Conservation (phyloP, 495 filamentous ascomycete species). For the Trichoderma gamsii region DNA sequence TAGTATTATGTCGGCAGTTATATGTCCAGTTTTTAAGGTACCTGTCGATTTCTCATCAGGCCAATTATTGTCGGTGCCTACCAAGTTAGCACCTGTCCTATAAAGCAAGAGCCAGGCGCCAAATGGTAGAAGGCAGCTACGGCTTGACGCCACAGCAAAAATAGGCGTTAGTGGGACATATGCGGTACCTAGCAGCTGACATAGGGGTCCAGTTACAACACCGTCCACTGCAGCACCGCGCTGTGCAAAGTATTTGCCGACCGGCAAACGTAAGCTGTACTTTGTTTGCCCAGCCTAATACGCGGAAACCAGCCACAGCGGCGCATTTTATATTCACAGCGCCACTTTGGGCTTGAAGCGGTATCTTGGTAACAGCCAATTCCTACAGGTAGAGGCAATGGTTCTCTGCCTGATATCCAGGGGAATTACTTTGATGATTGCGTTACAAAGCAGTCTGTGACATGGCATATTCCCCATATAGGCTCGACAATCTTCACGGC, state of each 20-base stretch:
- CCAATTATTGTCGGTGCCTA: neutral
- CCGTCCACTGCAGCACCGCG: neutral
- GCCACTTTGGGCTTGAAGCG: no score
- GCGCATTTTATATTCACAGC: neutral
- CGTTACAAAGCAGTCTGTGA: no score
- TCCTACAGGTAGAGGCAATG: no score
- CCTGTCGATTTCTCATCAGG: neutral
- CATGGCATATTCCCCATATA: no score
- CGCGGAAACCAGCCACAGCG: neutral
- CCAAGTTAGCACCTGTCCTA: no score
- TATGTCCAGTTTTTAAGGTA: neutral
- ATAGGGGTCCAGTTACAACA: neutral
- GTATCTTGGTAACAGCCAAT: no score
- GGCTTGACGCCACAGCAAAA: neutral
- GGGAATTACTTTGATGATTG: no score
- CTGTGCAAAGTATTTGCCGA: neutral
- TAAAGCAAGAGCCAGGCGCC: neutral
- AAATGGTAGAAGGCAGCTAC: neutral
- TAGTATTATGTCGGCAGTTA: neutral
- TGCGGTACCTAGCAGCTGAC: neutral
- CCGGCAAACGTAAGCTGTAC: neutral
- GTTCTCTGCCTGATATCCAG: no score
- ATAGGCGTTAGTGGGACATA: neutral
- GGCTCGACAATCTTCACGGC: no score
- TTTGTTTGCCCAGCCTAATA: neutral